phyloP scores from a whole-genome alignment of 1,139 yeast species.

The Geotrichum macrosporum region DNA sequence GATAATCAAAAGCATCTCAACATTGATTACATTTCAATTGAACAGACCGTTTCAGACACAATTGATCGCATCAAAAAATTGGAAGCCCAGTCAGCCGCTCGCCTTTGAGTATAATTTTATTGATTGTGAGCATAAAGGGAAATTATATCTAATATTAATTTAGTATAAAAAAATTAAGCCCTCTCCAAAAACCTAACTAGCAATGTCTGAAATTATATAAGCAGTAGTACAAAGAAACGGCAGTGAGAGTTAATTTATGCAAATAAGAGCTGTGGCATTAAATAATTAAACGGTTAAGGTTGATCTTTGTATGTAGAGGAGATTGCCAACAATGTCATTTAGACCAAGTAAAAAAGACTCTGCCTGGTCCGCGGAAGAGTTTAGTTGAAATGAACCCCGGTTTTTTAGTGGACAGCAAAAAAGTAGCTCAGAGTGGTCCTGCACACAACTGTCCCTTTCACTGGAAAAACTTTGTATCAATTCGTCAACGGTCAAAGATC shows the following conservation, averaged over 20 bases:
- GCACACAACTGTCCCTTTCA: slow-evolving; percentile 14
- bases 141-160: too few species aligned
- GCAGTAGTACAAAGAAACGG: too few species aligned
- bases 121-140: too few species aligned
- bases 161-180: too few species aligned
- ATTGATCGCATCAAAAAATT: slow-evolving; percentile 23
- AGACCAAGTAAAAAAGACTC: slow-evolving; percentile 12
- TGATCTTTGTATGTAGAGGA: slow-evolving; percentile 7
- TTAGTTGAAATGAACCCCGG: slow-evolving; percentile 1
- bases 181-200: too few species aligned
- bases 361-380: slow-evolving; percentile 9
- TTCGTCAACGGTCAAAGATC: slow-evolving; percentile 2
- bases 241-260: too few species aligned
- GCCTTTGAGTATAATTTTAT: neutral
- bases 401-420: slow-evolving; percentile 7
- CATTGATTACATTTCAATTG: slow-evolving; percentile 27
- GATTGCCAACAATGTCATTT: slow-evolving; percentile 3
- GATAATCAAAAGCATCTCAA: slow-evolving; percentile 26
- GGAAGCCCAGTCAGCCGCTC: neutral
- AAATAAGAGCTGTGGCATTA: too few species aligned
- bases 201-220: too few species aligned
- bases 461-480: slow-evolving; percentile 5
- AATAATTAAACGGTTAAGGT: slow-evolving; percentile 7
- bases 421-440: slow-evolving; percentile 15
- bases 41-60: slow-evolving; percentile 25